Conservation (phyloP, 2,329 filamentous ascomycete species). For the Fusarium clavum region DNA sequence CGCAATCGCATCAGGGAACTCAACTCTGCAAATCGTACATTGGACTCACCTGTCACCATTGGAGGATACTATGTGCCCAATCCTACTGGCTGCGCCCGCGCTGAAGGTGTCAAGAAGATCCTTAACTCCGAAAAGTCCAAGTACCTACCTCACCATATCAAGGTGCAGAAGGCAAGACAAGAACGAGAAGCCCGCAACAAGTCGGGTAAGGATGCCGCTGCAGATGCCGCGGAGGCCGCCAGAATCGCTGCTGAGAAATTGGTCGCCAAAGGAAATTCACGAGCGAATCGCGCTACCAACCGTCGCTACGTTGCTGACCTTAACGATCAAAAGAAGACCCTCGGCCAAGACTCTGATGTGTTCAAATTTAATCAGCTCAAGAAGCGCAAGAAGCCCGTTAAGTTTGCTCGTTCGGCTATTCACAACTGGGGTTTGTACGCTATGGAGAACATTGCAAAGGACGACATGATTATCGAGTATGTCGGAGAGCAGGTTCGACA, state of each 20-base stretch:
- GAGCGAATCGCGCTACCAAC: conserved; percentile 95
- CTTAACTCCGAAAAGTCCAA: conserved; percentile 98
- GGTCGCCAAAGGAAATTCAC: conserved; percentile 87
- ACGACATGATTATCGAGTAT: conserved; percentile 99
- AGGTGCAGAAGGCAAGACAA: conserved; percentile 90
- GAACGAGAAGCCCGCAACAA: conserved; percentile 84
- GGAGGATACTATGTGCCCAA: conserved; percentile 86
- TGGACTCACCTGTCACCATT: conserved; percentile 57
- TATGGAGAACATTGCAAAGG: conserved; percentile 95
- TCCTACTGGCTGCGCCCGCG: conserved; percentile 84
- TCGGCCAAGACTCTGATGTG: conserved; percentile 86
- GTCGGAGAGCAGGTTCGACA: conserved; percentile 97
- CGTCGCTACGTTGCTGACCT: conserved; percentile 94
- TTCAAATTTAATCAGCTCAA: conserved; percentile 99
- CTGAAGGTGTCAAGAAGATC: conserved; percentile 95
- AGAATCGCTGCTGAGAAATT: conserved; percentile 83
- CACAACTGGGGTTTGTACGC: conserved; percentile 99
- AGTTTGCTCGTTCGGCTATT: conserved; percentile 96
- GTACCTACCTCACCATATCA: conserved; percentile 96
- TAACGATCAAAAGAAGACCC: conserved; percentile 90
- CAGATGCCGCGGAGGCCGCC: conserved; percentile 75
- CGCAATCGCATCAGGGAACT: conserved; percentile 67
- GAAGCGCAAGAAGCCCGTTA: conserved; percentile 99
- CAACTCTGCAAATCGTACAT: conserved; percentile 54
- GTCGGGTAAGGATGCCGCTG: conserved; percentile 73